Conservation (phyloP, 2,329 filamentous ascomycete genomes). For the Cylindrodendrum hubeiense region DNA sequence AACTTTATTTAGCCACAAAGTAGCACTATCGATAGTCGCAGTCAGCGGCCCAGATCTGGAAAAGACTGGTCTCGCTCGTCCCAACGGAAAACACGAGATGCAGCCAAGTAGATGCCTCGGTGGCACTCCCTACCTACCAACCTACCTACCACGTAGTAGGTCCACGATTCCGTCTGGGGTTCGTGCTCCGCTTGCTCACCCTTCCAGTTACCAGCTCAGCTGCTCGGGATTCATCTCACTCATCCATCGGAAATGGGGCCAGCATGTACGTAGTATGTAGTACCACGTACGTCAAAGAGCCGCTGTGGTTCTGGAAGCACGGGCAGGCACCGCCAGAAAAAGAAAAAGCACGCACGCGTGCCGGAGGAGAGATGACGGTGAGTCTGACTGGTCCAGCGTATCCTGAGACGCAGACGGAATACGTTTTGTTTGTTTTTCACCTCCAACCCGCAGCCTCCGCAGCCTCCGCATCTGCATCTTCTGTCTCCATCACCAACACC, state of each 20-base stretch:
- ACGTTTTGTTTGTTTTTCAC: neutral
- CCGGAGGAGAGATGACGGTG: neutral
- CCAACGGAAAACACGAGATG: neutral
- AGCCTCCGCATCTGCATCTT: conserved; percentile 1
- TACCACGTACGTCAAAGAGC: neutral
- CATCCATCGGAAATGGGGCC: neutral
- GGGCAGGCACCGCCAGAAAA: neutral
- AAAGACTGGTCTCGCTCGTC: neutral
- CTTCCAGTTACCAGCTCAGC: no score
- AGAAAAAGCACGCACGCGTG: neutral
- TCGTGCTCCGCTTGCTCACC: neutral
- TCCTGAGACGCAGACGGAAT: neutral
- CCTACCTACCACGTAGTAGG: no score
- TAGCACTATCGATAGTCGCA: neutral
- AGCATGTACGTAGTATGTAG: neutral
- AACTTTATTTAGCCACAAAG: neutral
- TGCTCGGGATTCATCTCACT: neutral
- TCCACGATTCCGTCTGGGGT: neutral
- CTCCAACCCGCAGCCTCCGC: neutral
- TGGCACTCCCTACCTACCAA: neutral
- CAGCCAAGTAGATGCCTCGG: neutral
- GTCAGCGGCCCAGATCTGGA: neutral
- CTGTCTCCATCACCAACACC: conserved; percentile 6
- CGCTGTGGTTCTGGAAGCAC: neutral
- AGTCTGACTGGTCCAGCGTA: neutral